These are phyloP conservation scores for Fusarium miscanthi DNA, from an alignment of 2,329 filamentous ascomycete species.

Conservation along the genomic window DNA sequence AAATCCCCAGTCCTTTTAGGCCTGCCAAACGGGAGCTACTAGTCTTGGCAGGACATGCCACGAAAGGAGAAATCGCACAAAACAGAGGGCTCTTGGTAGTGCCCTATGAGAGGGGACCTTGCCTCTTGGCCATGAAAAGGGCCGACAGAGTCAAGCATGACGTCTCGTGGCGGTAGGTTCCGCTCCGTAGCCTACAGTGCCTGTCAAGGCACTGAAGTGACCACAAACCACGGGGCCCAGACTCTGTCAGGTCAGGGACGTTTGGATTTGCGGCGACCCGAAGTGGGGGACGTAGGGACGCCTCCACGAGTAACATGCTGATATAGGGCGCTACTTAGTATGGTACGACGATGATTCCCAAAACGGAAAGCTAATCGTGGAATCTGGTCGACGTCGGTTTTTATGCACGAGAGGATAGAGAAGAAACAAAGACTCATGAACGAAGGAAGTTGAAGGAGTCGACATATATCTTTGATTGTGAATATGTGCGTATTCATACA, in stretches of 20 bases:
- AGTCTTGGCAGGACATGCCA: constrained; percentile 32
- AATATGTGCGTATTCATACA: background rate
- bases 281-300: constrained; percentile 38
- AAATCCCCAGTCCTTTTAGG: constrained; percentile 27
- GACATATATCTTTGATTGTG: constrained; percentile 1
- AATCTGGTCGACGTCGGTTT: constrained; percentile 33
- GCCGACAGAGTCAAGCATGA: constrained; percentile 34
- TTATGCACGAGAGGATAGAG: constrained; percentile 17
- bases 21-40: constrained; percentile 36
- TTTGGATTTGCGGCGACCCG: constrained; percentile 42
- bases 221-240: constrained; percentile 31
- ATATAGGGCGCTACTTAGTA: constrained; percentile 12
- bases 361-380: constrained; percentile 44
- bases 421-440: constrained; percentile 4
- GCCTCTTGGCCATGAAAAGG: constrained; percentile 29
- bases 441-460: background rate
- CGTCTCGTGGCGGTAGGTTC: constrained; percentile 30
- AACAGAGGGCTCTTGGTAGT: constrained; percentile 22
- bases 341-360: constrained; percentile 35
- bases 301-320: constrained; percentile 6
- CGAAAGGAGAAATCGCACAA: constrained; percentile 27
- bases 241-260: constrained; percentile 22
- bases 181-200: constrained; percentile 20
- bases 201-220: constrained; percentile 5
- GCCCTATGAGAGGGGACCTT: constrained; percentile 7